Conservation (phyloP, 1,284 basidiomycete genomes). For the Tremellales sp. region DNA sequence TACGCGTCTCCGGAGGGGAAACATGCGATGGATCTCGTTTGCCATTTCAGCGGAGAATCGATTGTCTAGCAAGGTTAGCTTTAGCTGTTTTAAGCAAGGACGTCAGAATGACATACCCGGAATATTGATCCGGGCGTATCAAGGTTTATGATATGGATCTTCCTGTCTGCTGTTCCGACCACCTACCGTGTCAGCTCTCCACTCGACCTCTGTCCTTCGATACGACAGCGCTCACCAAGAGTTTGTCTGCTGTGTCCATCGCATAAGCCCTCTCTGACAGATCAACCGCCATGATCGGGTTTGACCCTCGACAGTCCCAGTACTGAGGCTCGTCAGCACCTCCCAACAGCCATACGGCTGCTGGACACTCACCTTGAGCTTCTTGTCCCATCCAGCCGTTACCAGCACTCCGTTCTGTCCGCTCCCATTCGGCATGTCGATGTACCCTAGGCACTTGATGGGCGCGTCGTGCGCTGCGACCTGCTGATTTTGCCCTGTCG, state of each 20-base stretch:
- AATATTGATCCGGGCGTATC: conserved; percentile 59
- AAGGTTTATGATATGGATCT: conserved; percentile 84
- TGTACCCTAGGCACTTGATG: conserved; percentile 70
- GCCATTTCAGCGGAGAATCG: conserved; percentile 84
- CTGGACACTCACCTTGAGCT: conserved; percentile 61
- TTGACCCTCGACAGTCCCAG: conserved; percentile 77
- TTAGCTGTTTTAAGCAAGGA: neutral
- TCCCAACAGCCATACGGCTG: neutral
- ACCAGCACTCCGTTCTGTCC: conserved; percentile 61
- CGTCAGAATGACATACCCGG: neutral
- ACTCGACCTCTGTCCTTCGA: conserved; percentile 3
- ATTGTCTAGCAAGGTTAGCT: conserved; percentile 56
- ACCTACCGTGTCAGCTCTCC: conserved; percentile 57
- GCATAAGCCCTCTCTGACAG: conserved; percentile 84
- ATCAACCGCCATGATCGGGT: conserved; percentile 69
- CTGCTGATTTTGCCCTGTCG: conserved; percentile 63
- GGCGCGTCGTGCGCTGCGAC: conserved; percentile 81
- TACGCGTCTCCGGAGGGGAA: conserved; percentile 79
- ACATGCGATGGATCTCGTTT: conserved; percentile 83
- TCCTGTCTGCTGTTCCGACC: conserved; percentile 72
- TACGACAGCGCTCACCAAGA: conserved; percentile 26
- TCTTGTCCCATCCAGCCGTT: conserved; percentile 90
- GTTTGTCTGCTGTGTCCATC: conserved; percentile 39
- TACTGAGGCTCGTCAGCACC: conserved; percentile 58
- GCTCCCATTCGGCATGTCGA: conserved; percentile 59